Percentiles rank a stretch among this genome's conserved stretches.
phyloP scores from a whole-genome alignment of 2,329 filamentous ascomycete species.

The Phaeosphaeria sp. region DNA sequence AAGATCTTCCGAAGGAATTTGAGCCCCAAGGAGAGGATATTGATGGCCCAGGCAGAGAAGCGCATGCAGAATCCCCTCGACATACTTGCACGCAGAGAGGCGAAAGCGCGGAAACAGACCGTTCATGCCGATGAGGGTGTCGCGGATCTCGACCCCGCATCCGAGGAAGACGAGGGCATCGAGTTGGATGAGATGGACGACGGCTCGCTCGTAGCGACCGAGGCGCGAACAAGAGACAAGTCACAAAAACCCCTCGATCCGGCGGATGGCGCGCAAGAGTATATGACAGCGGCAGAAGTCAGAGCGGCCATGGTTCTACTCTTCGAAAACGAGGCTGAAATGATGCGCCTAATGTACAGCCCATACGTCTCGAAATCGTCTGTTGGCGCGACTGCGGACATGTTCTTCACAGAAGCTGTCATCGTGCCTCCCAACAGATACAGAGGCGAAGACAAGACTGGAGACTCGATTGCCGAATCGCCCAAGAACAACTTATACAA shows the following conservation, averaged over 20 bases:
- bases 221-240: slow-evolving; percentile 49
- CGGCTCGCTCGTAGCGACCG: slow-evolving; percentile 62
- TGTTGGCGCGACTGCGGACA: slow-evolving; percentile 72
- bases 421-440: slow-evolving; percentile 92
- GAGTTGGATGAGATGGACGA: slow-evolving; percentile 46
- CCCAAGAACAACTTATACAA: slow-evolving; percentile 90
- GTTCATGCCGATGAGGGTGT: slow-evolving; percentile 71
- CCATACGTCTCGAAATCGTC: slow-evolving; percentile 69
- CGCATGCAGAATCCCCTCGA: slow-evolving; percentile 75
- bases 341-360: slow-evolving; percentile 85
- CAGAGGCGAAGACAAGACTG: slow-evolving; percentile 83
- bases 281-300: slow-evolving; percentile 84
- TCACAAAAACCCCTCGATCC: slow-evolving; percentile 47
- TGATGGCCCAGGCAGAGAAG: slow-evolving; percentile 75
- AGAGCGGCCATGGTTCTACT: slow-evolving; percentile 77
- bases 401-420: slow-evolving; percentile 91
- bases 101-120: slow-evolving; percentile 53
- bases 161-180: slow-evolving; percentile 52
- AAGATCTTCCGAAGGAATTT: slow-evolving; percentile 92
- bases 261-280: slow-evolving; percentile 65
- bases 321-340: slow-evolving; percentile 85
- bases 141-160: slow-evolving; percentile 63
- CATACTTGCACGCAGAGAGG: slow-evolving; percentile 59
- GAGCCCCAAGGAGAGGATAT: slow-evolving; percentile 74
- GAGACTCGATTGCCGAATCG: slow-evolving; percentile 83